Evolutionary conservation across 371 early-diverging fungal species (phyloP).

Genomic region (Rhizopus delemar): DNA sequence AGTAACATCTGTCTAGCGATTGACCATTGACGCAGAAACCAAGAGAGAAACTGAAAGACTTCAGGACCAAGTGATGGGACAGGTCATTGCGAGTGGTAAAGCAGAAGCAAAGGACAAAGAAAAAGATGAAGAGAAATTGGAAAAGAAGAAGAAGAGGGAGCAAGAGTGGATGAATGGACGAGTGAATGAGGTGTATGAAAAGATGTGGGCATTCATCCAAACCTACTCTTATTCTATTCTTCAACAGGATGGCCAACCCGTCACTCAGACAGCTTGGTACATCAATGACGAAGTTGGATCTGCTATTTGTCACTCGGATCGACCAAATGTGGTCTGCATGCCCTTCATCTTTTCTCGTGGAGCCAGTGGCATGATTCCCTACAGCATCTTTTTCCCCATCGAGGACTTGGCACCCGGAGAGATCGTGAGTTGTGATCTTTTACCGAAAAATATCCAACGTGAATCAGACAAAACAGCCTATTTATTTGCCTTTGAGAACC

Average conservation of each 20-base stretch:
- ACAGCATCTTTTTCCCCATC: constrained; percentile 62
- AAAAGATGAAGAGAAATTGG: constrained; percentile 37
- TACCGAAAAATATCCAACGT: constrained; percentile 48
- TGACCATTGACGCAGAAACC: constrained; percentile 43
- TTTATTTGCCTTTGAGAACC: constrained; percentile 47
- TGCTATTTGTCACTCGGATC: constrained; percentile 54
- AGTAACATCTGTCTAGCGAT: constrained; percentile 18
- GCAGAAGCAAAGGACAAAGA: constrained; percentile 50
- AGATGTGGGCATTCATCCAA: constrained; percentile 62
- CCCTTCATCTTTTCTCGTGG: constrained; percentile 67
- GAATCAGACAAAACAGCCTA: constrained; percentile 51
- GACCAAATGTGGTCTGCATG: constrained; percentile 54
- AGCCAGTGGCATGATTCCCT: constrained; percentile 53
- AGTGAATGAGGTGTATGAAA: constrained; percentile 28
- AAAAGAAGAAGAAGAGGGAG: constrained; percentile 29
- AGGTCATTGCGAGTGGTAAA: constrained; percentile 43
- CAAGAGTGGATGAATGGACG: constrained; percentile 31
- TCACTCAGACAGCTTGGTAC: constrained; percentile 63
- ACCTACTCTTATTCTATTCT: constrained; percentile 61
- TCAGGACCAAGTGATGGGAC: constrained; percentile 47
- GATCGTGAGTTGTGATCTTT: constrained; percentile 50
- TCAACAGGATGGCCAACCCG: constrained; percentile 54
- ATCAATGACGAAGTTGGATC: constrained; percentile 62
- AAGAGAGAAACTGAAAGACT: constrained; percentile 44
- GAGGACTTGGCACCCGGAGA: constrained; percentile 54